Evolutionary conservation across 179 eudicot species (phyloP), one percentile per base, ranked within the genome.

Genomic region (Pouteria campechiana): DNA sequence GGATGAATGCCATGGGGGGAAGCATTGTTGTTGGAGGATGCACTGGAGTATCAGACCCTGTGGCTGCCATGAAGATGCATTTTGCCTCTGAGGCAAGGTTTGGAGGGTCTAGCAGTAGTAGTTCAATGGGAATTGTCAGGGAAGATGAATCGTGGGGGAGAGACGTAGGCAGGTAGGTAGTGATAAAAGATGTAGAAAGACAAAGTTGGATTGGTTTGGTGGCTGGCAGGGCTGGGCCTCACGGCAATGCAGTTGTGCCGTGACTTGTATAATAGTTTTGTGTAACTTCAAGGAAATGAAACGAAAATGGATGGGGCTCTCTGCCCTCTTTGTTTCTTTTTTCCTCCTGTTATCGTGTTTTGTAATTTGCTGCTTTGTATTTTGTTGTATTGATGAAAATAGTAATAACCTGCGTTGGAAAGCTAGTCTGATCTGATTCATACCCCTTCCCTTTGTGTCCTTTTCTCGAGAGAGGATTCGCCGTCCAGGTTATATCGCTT

Each of bases 31-130:
- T 67, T n/a, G 68, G 70, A 14, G 44, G 60, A 16, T 65, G 69
- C 52, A 41, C 46, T 14, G 75, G 66, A 27, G 68, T 87, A 33
- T 69, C 87, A 14, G 96, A 87, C 58, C 94, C 96, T 0, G 94
- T 83, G 44, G 77, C 90, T 0, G 96, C 94, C 24, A 59, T 87
- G 11, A 74, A 64, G 60, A 53, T 79, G 78, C 90, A 79, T 27
- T 83, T 69, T 61, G 81, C 84, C 0, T 69, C 60, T 37, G 25
- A 42, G 0, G 62, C 69, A 31, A 60, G 50, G 17, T 30, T 31
- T 29, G 45, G 59, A 36, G 59, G 57, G 37, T 67, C 49, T 37
- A 41, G 37, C 0, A 70, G 66, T 12, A 65, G 61, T 10, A n/a
- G n/a, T n/a, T n/a, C n/a, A n/a, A n/a, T n/a, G n/a, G n/a, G n/a